Conservation (phyloP, 2,329 filamentous ascomycete genomes). For the Ceratocystis diversiconidia region DNA sequence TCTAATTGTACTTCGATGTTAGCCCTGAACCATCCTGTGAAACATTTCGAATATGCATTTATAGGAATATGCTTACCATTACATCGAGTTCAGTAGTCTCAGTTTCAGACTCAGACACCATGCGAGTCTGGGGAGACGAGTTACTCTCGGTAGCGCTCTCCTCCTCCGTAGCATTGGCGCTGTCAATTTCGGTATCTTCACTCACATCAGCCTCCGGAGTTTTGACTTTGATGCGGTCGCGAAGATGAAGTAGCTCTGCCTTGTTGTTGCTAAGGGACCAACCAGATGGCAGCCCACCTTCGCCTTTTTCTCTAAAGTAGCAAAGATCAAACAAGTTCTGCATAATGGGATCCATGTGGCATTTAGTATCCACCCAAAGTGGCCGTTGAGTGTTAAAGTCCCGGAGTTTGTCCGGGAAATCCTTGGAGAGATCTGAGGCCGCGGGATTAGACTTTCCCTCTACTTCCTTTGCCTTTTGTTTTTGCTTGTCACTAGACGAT, state of each 20-base stretch:
- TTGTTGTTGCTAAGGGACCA: slow-evolving; percentile 46
- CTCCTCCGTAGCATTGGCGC: slow-evolving; percentile 30
- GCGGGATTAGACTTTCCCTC: slow-evolving; percentile 4
- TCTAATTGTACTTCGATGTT: neutral
- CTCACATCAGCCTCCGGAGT: slow-evolving; percentile 33
- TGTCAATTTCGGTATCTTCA: slow-evolving; percentile 28
- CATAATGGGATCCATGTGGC: slow-evolving; percentile 46
- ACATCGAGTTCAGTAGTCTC: slow-evolving; percentile 24
- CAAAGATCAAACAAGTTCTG: slow-evolving; percentile 66
- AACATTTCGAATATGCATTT: neutral
- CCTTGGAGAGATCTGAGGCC: neutral
- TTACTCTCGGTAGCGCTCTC: slow-evolving; percentile 40
- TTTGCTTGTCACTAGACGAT: slow-evolving; percentile 31
- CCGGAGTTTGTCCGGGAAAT: slow-evolving; percentile 26
- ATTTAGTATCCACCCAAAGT: slow-evolving; percentile 37
- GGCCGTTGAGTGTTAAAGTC: slow-evolving; percentile 38
- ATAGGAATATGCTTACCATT: slow-evolving; percentile 4
- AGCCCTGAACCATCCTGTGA: neutral
- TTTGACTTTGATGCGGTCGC: slow-evolving; percentile 31
- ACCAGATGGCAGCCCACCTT: slow-evolving; percentile 49
- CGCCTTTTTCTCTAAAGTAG: slow-evolving; percentile 38
- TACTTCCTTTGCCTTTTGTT: slow-evolving; percentile 22
- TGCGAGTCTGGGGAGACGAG: slow-evolving; percentile 33
- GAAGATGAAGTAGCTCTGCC: slow-evolving; percentile 41
- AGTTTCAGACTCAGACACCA: slow-evolving; percentile 46